These are phyloP conservation scores for Colletotrichum sansevieriae DNA, from an alignment of 2,329 filamentous ascomycete genomes.

Conservation along the genomic window DNA sequence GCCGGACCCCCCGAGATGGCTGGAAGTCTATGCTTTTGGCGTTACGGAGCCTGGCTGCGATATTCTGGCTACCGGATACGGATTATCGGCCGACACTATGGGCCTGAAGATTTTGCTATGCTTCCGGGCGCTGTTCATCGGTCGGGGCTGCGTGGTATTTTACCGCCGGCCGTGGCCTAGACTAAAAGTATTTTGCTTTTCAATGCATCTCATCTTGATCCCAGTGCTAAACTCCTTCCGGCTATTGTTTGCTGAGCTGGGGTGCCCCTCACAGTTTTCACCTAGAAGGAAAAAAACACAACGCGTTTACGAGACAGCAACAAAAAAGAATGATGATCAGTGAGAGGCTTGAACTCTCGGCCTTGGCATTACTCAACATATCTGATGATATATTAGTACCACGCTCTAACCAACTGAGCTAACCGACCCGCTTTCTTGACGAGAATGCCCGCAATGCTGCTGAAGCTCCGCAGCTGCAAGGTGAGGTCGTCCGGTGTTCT, in stretches of 20 bases:
- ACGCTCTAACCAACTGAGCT: constrained; percentile 42
- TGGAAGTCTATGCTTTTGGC: neutral
- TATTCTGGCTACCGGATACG: constrained; percentile 1
- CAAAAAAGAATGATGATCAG: constrained; percentile 22
- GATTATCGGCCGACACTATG: constrained; percentile 8
- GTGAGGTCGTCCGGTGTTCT: too few relatives aligned
- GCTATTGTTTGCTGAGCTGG: too few relatives aligned
- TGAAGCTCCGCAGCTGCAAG: neutral
- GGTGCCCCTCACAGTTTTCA: too few relatives aligned
- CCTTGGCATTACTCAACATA: constrained; percentile 39
- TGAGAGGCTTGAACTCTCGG: constrained; percentile 41
- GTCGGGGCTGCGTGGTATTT: neutral
- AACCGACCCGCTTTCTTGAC: constrained; percentile 24
- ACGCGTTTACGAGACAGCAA: too few relatives aligned
- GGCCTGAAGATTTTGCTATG: neutral
- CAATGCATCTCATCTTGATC: too few relatives aligned
- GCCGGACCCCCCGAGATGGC: neutral
- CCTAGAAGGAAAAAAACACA: too few relatives aligned
- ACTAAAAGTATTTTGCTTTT: too few relatives aligned
- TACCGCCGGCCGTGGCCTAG: too few relatives aligned
- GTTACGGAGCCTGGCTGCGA: constrained; percentile 12
- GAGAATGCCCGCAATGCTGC: accelerated
- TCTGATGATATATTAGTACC: constrained; percentile 38
- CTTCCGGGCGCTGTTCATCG: neutral
- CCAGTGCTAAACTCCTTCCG: too few relatives aligned